Conservation (phyloP, 2,329 filamentous ascomycete genomes). For the Talaromyces pinophilus region DNA sequence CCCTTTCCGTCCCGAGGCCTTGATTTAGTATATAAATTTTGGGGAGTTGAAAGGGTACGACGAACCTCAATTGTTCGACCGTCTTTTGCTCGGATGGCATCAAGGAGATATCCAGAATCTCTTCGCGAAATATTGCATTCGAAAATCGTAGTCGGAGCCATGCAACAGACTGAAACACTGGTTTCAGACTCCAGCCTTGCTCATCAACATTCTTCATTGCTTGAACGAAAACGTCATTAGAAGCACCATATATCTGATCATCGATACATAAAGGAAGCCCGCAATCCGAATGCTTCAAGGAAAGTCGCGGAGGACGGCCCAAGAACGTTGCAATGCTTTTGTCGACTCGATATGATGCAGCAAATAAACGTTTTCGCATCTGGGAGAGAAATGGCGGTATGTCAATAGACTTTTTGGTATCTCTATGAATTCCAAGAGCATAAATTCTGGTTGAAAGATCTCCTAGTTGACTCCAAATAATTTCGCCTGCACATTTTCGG, state of each 20-base stretch:
- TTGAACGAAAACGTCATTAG: not conserved
- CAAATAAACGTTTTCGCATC: conserved; percentile 15
- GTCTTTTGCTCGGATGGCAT: not conserved
- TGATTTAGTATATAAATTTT: not conserved
- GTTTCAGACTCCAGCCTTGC: not conserved
- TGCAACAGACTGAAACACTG: not conserved
- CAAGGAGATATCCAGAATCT: conserved; percentile 15
- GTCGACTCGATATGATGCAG: conserved; percentile 12
- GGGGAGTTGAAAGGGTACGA: not conserved
- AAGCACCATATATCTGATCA: conserved; percentile 3
- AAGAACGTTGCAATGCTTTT: conserved; percentile 15
- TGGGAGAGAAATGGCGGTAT: conserved; percentile 3
- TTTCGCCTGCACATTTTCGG: not conserved
- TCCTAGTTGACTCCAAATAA: conserved; percentile 7
- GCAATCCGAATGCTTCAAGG: conserved; percentile 8
- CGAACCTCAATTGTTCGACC: conserved; percentile 5
- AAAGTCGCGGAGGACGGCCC: conserved; percentile 7
- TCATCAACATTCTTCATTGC: not conserved
- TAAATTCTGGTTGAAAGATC: conserved; percentile 12
- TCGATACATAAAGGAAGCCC: not conserved
- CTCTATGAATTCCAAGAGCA: conserved; percentile 8
- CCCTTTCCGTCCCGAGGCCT: not conserved
- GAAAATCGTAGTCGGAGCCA: conserved; percentile 13
- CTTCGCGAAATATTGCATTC: conserved; percentile 9
- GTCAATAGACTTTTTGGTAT: not conserved